Evolutionary conservation across 148 eudicot genomes (phyloP), one percentile per base, ranked within the genome.

Genomic region (Cornus florida): DNA sequence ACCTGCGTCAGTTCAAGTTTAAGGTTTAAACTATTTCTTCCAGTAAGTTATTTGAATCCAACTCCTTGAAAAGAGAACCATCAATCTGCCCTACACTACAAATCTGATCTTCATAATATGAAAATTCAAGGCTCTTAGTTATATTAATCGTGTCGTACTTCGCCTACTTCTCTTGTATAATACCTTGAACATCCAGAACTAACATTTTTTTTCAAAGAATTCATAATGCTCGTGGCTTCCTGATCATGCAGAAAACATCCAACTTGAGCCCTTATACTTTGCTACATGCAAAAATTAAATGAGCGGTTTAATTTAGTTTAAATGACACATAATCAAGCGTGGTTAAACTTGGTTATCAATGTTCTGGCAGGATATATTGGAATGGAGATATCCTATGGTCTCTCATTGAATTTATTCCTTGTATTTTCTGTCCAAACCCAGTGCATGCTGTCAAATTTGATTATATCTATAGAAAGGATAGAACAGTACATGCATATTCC

Each of bases 401-500:
- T 89, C 33, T 81, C 89, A 22, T 67, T 89, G 67, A 89, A 89
- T 72, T 75, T 79, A n/a, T 79, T 57, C 71, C 82, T 89, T 3
- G 86, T 77, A 62, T 17, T 33, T 13, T 79, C 84, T 10, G 86
- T 89, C 39, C 88, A 85, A 78, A 78, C n/a, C 72, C 90, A 87
- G 62, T 80, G 90, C 80, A 68, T 38, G 69, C 62, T 85, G 31
- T 73, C 83, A 43, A 89, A 87, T 70, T 72, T 75, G 74, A 85
- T 89, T 67, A 72, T 87, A 75, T 82, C 92, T 5, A 82, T 84
- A 8, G 92, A 89, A 79, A 89, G 92, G 65, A 71, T 89, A 48
- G 87, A 84, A 22, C 92, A 89, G 73, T 87, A 89, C 86, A 89
- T 85, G 90, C 81, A 85, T 53, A 80, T 89, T 32, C 83, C 83